Percentiles rank a stretch among this genome's conserved stretches.
These are phyloP conservation scores for Talaromyces marneffei DNA, from an alignment of 2,329 filamentous ascomycete genomes.

Conservation along the genomic window DNA sequence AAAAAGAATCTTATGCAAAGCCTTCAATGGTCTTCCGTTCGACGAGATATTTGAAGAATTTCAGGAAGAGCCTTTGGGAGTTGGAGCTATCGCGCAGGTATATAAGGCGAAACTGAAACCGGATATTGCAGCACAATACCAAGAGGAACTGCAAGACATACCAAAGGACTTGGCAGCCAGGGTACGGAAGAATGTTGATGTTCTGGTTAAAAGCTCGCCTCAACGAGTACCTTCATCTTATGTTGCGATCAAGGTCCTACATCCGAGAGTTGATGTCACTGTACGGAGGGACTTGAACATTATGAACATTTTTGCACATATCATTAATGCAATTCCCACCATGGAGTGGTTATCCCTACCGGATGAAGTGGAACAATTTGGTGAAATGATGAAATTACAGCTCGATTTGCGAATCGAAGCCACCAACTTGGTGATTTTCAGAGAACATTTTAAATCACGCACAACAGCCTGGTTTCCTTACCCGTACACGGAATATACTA, in stretches of 20 bases:
- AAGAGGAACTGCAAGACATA: constrained; percentile 49
- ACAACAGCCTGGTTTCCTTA: constrained; percentile 96
- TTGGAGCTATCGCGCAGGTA: constrained; percentile 94
- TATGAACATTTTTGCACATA: constrained; percentile 82
- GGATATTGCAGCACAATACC: constrained; percentile 61
- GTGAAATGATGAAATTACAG: constrained; percentile 98
- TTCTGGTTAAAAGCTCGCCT: constrained; percentile 78
- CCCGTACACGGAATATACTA: constrained; percentile 87
- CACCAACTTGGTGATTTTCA: constrained; percentile 78
- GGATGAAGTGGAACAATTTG: constrained; percentile 89
- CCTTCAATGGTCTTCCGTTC: constrained; percentile 74
- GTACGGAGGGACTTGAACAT: constrained; percentile 89
- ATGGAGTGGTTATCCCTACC: constrained; percentile 97
- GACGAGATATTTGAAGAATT: constrained; percentile 97
- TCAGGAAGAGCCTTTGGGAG: constrained; percentile 78
- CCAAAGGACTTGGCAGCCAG: constrained; percentile 58
- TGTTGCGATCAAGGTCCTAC: constrained; percentile 92
- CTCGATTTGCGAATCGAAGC: constrained; percentile 92
- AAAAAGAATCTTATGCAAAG: constrained; percentile 69
- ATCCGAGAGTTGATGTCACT: constrained; percentile 81
- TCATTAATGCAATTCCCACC: constrained; percentile 81
- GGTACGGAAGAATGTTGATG: constrained; percentile 75
- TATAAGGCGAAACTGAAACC: constrained; percentile 91
- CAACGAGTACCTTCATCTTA: constrained; percentile 82
- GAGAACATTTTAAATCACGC: constrained; percentile 81